These are phyloP conservation scores for Claviceps quebecensis DNA, from an alignment of 2,329 filamentous ascomycete species.

Conservation along the genomic window DNA sequence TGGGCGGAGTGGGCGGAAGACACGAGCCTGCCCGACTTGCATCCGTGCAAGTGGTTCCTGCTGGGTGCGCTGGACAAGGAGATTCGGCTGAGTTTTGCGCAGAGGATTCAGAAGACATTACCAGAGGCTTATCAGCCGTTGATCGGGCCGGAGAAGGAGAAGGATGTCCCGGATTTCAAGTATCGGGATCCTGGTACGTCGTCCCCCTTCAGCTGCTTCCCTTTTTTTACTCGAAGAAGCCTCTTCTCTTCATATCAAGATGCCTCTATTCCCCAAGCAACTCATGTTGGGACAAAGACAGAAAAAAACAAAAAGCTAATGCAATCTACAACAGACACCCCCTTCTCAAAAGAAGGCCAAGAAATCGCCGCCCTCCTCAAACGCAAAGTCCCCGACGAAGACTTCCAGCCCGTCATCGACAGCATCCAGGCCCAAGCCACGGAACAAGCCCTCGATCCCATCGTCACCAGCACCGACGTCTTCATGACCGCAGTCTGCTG, in stretches of 20 bases:
- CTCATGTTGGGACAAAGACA: not conserved
- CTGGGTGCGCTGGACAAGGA: conserved; percentile 86
- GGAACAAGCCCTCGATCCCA: conserved; percentile 58
- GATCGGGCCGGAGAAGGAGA: conserved; percentile 78
- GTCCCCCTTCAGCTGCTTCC: not conserved
- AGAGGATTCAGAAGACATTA: conserved; percentile 86
- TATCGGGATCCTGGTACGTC: conserved; percentile 59
- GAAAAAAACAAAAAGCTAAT: too few species aligned
- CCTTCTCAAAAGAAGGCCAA: conserved; percentile 72
- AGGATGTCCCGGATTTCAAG: conserved; percentile 93
- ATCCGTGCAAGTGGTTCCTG: conserved; percentile 91
- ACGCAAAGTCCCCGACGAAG: conserved; percentile 72
- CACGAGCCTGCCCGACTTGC: conserved; percentile 57
- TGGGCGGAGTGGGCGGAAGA: conserved; percentile 96
- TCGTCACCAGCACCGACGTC: conserved; percentile 80
- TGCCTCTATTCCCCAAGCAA: not conserved
- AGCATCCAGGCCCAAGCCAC: conserved; percentile 68
- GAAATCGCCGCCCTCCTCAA: conserved; percentile 67
- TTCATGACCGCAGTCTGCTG: conserved; percentile 89
- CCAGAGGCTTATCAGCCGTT: conserved; percentile 69
- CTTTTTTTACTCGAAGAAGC: not conserved
- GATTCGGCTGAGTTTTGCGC: conserved; percentile 88
- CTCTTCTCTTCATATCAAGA: not conserved
- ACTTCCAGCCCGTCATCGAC: conserved; percentile 70
- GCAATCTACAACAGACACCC: conserved; percentile 41